A percentile compares a stretch with the other conserved stretches of the same genome.
These are phyloP conservation scores for Geosmithia morbida DNA, from an alignment of 2,329 filamentous ascomycete species.

Conservation along the genomic window DNA sequence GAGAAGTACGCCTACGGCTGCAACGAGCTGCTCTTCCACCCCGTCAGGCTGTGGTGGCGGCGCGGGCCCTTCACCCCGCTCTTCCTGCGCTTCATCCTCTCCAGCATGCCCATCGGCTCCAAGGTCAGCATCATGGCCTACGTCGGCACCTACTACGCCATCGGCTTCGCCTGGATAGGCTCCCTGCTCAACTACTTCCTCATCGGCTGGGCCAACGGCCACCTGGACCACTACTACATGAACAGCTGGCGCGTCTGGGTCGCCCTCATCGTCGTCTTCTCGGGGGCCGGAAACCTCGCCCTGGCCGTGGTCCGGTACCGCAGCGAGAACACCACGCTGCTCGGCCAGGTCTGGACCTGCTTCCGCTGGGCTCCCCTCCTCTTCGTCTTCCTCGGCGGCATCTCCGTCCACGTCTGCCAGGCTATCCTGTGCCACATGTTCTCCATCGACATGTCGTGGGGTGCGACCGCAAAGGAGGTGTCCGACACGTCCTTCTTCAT, in stretches of 20 bases:
- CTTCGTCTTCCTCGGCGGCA: constrained; percentile 26
- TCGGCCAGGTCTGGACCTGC: constrained; percentile 26
- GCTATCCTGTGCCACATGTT: constrained; percentile 27
- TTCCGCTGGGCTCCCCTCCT: constrained; percentile 48
- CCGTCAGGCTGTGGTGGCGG: constrained; percentile 44
- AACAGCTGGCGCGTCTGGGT: constrained; percentile 52
- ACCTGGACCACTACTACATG: constrained; percentile 52
- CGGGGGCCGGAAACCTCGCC: constrained; percentile 42
- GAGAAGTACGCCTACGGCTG: constrained; percentile 62
- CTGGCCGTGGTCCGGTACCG: constrained; percentile 51
- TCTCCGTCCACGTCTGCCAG: constrained; percentile 25
- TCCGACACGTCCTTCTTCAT: constrained; percentile 41
- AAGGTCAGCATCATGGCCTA: constrained; percentile 61
- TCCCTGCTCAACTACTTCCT: constrained; percentile 58
- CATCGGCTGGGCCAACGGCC: constrained; percentile 55
- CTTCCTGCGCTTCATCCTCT: constrained; percentile 44
- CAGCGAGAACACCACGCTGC: constrained; percentile 34
- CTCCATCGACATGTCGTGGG: constrained; percentile 30
- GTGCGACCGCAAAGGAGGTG: constrained; percentile 43
- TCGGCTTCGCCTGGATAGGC: constrained; percentile 52
- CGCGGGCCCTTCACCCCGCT: constrained; percentile 51
- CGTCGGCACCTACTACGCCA: constrained; percentile 58
- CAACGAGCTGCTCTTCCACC: constrained; percentile 58
- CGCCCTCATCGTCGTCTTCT: constrained; percentile 50
- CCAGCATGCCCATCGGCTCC: constrained; percentile 47